These are phyloP conservation scores for Linnemannia zychae DNA, from an alignment of 192 early-diverging fungal species.

Conservation along the genomic window DNA sequence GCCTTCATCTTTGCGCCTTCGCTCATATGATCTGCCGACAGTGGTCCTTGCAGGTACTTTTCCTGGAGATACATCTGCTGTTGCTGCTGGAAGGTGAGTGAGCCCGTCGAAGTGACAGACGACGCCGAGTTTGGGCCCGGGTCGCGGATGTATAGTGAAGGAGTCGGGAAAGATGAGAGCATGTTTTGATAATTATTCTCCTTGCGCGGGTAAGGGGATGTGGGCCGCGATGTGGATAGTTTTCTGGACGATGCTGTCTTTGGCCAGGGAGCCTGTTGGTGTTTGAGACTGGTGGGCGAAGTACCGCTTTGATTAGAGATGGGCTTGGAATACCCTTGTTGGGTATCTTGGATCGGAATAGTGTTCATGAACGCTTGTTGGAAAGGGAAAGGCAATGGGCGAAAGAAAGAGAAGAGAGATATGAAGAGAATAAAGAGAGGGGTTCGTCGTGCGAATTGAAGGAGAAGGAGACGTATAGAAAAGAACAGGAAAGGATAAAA, in stretches of 20 bases:
- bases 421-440: neutral
- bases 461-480: conserved; percentile 3
- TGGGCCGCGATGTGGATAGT: conserved; percentile 34
- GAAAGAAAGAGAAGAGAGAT: neutral
- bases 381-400: neutral
- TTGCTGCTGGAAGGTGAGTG: conserved; percentile 29
- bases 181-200: conserved; percentile 44
- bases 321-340: conserved; percentile 6
- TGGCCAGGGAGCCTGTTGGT: conserved; percentile 44
- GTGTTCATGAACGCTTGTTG: conserved; percentile 35
- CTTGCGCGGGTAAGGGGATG: conserved; percentile 44
- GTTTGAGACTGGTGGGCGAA: conserved; percentile 27
- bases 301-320: conserved; percentile 2
- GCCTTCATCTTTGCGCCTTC: conserved; percentile 37
- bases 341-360: conserved; percentile 21
- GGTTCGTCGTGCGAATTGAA: neutral
- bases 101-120: conserved; percentile 12
- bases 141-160: conserved; percentile 48
- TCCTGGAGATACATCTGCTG: conserved; percentile 23
- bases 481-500: neutral
- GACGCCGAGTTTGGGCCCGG: conserved; percentile 13
- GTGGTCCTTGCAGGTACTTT: conserved; percentile 30
- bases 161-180: conserved; percentile 39
- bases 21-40: conserved; percentile 35
- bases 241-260: conserved; percentile 39